Conservation (phyloP, 2,329 filamentous ascomycete genomes). For the Penicillium sp. region DNA sequence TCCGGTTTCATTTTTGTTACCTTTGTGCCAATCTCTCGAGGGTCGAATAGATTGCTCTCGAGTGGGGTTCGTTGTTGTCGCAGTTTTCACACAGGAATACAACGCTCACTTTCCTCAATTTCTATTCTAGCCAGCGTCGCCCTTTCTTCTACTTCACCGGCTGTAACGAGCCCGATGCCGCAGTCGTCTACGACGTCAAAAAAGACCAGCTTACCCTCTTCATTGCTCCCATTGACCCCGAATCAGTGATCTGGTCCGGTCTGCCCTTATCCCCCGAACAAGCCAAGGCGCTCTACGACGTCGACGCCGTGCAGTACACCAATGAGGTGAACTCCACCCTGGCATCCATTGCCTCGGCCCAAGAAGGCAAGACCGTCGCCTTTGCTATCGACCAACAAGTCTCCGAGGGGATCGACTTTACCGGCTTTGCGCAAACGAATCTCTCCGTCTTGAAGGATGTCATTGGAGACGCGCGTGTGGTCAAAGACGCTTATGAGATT, state of each 20-base stretch:
- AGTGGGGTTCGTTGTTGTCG: no score
- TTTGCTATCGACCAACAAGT: conserved; percentile 77
- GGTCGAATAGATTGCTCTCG: no score
- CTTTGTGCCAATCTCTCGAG: no score
- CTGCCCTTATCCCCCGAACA: conserved; percentile 72
- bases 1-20: no score
- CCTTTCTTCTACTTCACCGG: conserved; percentile 95
- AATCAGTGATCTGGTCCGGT: conserved; percentile 88
- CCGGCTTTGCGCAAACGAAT: conserved; percentile 62
- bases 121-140: conserved; percentile 66
- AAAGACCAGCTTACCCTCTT: conserved; percentile 73
- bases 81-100: no score
- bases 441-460: conserved; percentile 56
- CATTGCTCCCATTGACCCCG: conserved; percentile 81
- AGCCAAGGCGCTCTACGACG: conserved; percentile 69
- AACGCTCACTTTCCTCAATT: neutral
- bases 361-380: conserved; percentile 47
- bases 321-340: conserved; percentile 71
- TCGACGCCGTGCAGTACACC: conserved; percentile 69
- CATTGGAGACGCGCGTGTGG: conserved; percentile 72
- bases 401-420: conserved; percentile 64
- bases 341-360: conserved; percentile 41
- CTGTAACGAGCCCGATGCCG: conserved; percentile 72
- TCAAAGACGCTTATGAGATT: conserved; percentile 84
- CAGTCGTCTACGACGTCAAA: conserved; percentile 72